These are phyloP conservation scores for Trichoderma koningii DNA, from an alignment of 2,329 filamentous ascomycete species.

Conservation along the genomic window DNA sequence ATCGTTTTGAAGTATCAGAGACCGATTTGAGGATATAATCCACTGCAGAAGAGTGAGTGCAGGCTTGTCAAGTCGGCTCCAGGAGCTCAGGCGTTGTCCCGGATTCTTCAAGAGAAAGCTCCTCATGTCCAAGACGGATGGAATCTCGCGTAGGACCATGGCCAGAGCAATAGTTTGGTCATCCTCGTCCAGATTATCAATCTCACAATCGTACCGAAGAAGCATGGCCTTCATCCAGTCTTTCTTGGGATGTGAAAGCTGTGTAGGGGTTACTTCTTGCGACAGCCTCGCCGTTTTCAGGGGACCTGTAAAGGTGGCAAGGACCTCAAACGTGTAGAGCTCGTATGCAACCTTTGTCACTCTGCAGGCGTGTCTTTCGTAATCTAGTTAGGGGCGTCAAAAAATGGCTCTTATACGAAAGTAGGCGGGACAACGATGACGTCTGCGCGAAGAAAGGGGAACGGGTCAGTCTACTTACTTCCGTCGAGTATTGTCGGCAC, in stretches of 20 bases:
- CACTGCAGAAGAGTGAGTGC: conserved; percentile 73
- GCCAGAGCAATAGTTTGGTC: conserved; percentile 38
- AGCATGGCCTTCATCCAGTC: conserved; percentile 30
- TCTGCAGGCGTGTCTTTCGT: conserved; percentile 22
- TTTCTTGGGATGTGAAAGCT: conserved; percentile 12
- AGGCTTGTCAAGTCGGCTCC: conserved; percentile 62
- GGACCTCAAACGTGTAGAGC: conserved; percentile 3
- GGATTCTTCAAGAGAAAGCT: conserved; percentile 47
- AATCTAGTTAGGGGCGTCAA: conserved; percentile 2
- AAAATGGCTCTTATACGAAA: background rate
- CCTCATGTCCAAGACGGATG: conserved; percentile 61
- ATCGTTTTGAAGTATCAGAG: conserved; percentile 75
- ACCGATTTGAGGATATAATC: conserved; percentile 88
- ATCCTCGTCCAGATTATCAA: conserved; percentile 30
- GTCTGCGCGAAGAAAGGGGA: background rate
- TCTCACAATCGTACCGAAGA: conserved; percentile 34
- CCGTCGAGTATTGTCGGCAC: conserved; percentile 1
- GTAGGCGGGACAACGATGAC: background rate
- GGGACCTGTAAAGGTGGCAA: conserved; percentile 1
- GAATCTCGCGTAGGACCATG: conserved; percentile 60
- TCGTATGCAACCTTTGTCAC: background rate
- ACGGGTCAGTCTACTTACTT: background rate
- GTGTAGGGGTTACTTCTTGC: background rate
- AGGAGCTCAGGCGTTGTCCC: conserved; percentile 45
- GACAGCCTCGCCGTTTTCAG: background rate